Conservation (phyloP, 2,329 filamentous ascomycete species). For the Daldinia eschscholtzii region DNA sequence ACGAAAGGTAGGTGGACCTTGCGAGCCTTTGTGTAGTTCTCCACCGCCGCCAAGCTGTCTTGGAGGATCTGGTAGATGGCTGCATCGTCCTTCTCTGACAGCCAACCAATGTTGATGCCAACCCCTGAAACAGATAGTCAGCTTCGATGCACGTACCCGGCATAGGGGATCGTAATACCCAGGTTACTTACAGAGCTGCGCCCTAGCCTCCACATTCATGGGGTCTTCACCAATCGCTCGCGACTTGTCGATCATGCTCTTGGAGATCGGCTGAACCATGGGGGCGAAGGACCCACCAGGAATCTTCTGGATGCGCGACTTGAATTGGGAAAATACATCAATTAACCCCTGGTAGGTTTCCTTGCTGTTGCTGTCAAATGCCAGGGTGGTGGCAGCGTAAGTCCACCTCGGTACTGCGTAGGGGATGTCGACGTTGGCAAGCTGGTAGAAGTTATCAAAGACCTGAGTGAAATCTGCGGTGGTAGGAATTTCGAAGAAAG, state of each 20-base stretch:
- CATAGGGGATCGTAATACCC: not conserved
- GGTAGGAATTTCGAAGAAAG: slow-evolving; percentile 6
- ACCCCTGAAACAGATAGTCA: slow-evolving; percentile 3
- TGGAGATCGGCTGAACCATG: slow-evolving; percentile 7
- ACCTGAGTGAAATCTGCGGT: slow-evolving; percentile 1
- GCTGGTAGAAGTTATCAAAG: slow-evolving; percentile 11
- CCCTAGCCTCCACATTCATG: slow-evolving; percentile 9
- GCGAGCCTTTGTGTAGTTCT: slow-evolving; percentile 9
- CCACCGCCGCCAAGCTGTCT: slow-evolving; percentile 3
- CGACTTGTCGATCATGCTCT: slow-evolving; percentile 13
- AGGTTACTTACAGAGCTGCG: slow-evolving; percentile 8
- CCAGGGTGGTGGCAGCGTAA: slow-evolving; percentile 7
- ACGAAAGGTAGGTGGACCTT: slow-evolving; percentile 1
- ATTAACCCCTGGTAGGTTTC: slow-evolving; percentile 12
- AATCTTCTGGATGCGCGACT: slow-evolving; percentile 5
- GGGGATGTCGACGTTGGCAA: slow-evolving; percentile 6
- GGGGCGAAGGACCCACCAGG: slow-evolving; percentile 5
- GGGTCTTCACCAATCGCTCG: slow-evolving; percentile 7
- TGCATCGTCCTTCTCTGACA: slow-evolving; percentile 4
- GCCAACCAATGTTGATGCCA: slow-evolving; percentile 16
- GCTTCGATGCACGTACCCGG: not conserved
- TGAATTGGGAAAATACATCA: slow-evolving; percentile 2
- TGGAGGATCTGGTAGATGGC: slow-evolving; percentile 7
- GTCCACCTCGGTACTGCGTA: slow-evolving; percentile 13
- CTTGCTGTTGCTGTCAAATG: slow-evolving; percentile 10